Evolutionary conservation across 345 rosid species (phyloP), one percentile per base, ranked within the genome.

Genomic region (Rubroshorea leprosula): DNA sequence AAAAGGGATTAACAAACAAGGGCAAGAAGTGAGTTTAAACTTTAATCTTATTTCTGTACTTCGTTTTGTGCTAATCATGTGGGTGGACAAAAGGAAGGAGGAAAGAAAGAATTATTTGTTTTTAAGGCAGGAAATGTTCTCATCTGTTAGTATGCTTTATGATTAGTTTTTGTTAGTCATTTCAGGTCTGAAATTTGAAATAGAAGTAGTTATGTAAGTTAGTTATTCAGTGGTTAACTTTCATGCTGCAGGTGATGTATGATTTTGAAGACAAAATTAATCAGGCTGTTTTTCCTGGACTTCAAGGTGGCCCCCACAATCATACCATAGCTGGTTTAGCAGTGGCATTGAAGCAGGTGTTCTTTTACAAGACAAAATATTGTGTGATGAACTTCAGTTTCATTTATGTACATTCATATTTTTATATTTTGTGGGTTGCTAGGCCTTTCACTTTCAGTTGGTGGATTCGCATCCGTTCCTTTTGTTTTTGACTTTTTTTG

Each of bases 271-370:
- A 88, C 73, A 84, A 72, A 79, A 88, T 92, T 51, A 92, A 91
- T 64, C 82, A 83, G 70, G 93, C 98, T 16, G 98, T 91, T 55
- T 91, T 91, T 64, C 98, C 96, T 47, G 98, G 98, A 63, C 79
- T 91, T 63, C 98, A 91, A 74, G 98, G 98, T 52, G 98, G 98
- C 62, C 98, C 98, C 10, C 98, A 91, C 72, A 91, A 91, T 64
- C 96, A 91, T 74, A 91, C 98, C 19, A 91, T 91, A 54, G 12
- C 92, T 25, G 98, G 87, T 66, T 76, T 91, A 60, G 98, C 98
- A 22, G 98, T 92, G 67, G 90, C 96, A 54, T 73, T 92, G 51
- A 88, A 84, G 70, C 98, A 92, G 95, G 96, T 88, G 52, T 46
- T 58, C 35, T 44, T 25, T 18, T 13, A 60, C 23, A 13, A 23